Evolutionary conservation across 345 rosid genomes (phyloP), one percentile per base, ranked within the genome.

Genomic region (Syzygium grande): DNA sequence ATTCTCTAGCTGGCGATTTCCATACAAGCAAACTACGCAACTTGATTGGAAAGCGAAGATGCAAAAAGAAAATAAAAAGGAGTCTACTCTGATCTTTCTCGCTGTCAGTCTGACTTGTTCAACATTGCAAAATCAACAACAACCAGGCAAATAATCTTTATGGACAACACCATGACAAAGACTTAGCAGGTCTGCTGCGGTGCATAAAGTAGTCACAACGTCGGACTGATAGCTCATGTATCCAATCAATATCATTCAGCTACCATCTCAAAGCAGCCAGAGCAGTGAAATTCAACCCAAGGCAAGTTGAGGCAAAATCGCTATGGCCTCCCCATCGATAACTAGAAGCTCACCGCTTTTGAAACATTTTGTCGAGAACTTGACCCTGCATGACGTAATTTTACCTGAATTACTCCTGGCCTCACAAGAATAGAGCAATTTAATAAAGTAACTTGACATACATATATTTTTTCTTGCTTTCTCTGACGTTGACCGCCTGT

Each of bases 261-360:
- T 73, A 34, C 46, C 80, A 17, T 30, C 79, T 73, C 49, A 73
- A 34, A 34, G 25, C 46, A 17, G 79, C 80, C 80, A 34, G 46
- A 73, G 9, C 9, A 22, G 41, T 17, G 49, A 84, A 12, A n/a
- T 51, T 84, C 21, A 84, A 15, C 38, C 58, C 55, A 53, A 53
- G 59, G 88, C 93, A 16, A 93, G 91, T 89, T 88, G 93, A 43
- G 96, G 95, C 85, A 95, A 90, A 22, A 94, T 89, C 15, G 96
- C 92, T 86, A 92, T 79, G 51, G 98, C 99, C 89, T 96, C 99
- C 46, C 99, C 98, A 90, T 93, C 94, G 78, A 96, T 89, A 88
- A 92, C 94, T 58, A 96, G 90, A 89, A 87, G 59, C 85, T 93
- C 91, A 16, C 89, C 93, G 7, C 91, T 92, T 92, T 94, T 96